Evolutionary conservation across 2,329 filamentous ascomycete genomes (phyloP), one percentile per base, ranked within the genome.

Genomic region (Penicillium polonicum): DNA sequence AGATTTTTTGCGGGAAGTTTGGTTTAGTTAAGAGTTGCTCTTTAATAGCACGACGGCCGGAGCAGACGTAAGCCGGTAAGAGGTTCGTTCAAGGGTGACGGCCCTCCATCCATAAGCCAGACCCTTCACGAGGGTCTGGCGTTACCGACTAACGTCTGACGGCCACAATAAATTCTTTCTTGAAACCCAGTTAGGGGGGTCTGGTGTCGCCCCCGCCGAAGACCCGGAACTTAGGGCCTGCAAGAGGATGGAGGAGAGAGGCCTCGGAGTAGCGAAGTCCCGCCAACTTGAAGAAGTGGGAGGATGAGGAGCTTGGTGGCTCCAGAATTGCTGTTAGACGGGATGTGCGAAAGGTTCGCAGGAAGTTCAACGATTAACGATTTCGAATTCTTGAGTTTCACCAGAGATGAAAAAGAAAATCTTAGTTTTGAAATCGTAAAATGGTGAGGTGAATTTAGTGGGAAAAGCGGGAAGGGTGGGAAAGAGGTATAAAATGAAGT

Each of bases 151-250:
- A 61, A 68, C 70, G 68, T 71, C 62, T 67, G 69, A 64, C 64
- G 68, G 67, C 70, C 74, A 76, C 74, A 68, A 64, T 66, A 62
- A 60, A 39, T 35, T 60, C 55, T 52, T 59, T 60, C 60, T 58
- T 64, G 67, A 76, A 76, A 76, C 69, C 82, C 78, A 93, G 80
- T 97, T 97, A 97, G 84, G 93, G 93, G 76, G 94, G 93, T 81
- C 96, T 93, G 83, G 92, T 94, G 83, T 94, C 91, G 82, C 92
- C 90, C 89, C 93, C 92, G 83, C 88, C 88, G 79, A 93, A 93
- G 87, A 95, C 92, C 92, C 92, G 91, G 83, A 88, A 87, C 76
- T 88, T 87, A 79, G 92, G 93, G 83, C 91, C 91, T 78, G 93
- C 88, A 82, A 96, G 90, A 85, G 91, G 92, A 83, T 88, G 88